Base-by-base conservation (phyloP, 192 early-diverging fungal species). In the Geranomyces variabilis region DNA sequence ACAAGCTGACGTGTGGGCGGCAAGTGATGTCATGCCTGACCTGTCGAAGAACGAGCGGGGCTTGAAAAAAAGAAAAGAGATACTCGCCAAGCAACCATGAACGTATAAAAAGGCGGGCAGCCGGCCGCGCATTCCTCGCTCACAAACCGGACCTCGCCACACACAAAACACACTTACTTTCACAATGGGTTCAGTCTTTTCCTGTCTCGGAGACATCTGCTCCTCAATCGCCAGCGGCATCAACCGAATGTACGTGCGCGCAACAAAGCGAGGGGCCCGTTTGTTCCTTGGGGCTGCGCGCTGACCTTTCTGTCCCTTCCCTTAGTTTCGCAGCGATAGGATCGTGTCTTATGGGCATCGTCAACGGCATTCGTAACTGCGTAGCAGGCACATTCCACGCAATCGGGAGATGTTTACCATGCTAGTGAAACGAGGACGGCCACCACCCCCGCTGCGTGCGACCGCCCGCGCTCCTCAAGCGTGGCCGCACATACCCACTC, bases 331-430 rank as follows among this genome's bases (percentile, higher is more conserved):
- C 36, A 3, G 36, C 36, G 36, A 41, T 41, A 41, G 36, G 36
- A 41, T 41, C 36, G 36, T 60, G 21, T 34, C 31, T 17, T 7
- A 19, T 45, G 63, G 65, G 73, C 66, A 66, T 75, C 63, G 66
- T 75, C 73, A 67, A 69, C 66, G 73, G 64, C 66, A 60, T 75
- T 41, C 48, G 66, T n/a, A 68, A 61, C 58, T 75, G 73, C 47
- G 31, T 75, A 33, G 43, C 58, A 10, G 73, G 73, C 22, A 75
- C 66, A 9, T 57, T 67, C 65, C 34, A 31, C n/a, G 66, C 56
- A 28, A 58, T 49, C 49, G 66, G 66, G 70, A 62, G 70, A 71
- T 71, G 70, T 55, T 51, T 71, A 63, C 57, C 44, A 19, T 71
- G 70, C 63, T 48, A 56, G n/a, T 61, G 19, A 28, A 28, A 61